A percentile compares a stretch with the other conserved stretches of the same genome.
Evolutionary conservation across 192 early-diverging fungal genomes (phyloP).

Genomic region (Entophlyctis helioformis): DNA sequence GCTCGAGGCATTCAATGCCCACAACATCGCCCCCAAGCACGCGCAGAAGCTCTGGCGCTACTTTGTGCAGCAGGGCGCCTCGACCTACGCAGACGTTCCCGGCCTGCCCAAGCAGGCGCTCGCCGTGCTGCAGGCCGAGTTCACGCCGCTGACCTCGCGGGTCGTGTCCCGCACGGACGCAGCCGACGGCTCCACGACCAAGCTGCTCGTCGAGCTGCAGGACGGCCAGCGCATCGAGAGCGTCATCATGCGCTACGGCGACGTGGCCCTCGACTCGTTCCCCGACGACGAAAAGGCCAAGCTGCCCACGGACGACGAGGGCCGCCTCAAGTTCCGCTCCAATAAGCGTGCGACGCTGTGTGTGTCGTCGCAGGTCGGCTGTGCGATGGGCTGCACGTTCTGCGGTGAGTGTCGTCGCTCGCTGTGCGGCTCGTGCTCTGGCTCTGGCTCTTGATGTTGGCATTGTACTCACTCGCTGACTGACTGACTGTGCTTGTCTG

Average conservation of each 20-base stretch:
- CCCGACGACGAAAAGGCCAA: constrained; percentile 30
- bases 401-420: constrained; percentile 13
- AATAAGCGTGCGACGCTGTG: constrained; percentile 40
- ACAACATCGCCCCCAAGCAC: constrained; percentile 19
- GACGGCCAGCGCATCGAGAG: constrained; percentile 41
- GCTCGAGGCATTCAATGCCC: constrained; percentile 16
- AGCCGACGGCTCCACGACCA: constrained; percentile 37
- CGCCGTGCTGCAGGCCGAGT: constrained; percentile 26
- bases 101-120: constrained; percentile 25
- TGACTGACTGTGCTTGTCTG: too few species aligned
- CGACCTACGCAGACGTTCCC: constrained; percentile 18
- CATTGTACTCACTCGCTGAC: too few species aligned
- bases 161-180: constrained; percentile 28
- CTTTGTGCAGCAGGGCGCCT: constrained; percentile 16
- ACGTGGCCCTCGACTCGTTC: constrained; percentile 24
- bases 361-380: constrained; percentile 40
- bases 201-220: constrained; percentile 43
- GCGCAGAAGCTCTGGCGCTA: constrained; percentile 24
- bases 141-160: constrained; percentile 26
- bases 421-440: too few species aligned
- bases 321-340: constrained; percentile 16
- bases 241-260: constrained; percentile 47
- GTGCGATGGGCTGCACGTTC: constrained; percentile 47
- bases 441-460: too few species aligned
- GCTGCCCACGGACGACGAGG: background rate